phyloP scores from a whole-genome alignment of 2,329 filamentous ascomycete genomes.

The Beauveria pseudobassiana region DNA sequence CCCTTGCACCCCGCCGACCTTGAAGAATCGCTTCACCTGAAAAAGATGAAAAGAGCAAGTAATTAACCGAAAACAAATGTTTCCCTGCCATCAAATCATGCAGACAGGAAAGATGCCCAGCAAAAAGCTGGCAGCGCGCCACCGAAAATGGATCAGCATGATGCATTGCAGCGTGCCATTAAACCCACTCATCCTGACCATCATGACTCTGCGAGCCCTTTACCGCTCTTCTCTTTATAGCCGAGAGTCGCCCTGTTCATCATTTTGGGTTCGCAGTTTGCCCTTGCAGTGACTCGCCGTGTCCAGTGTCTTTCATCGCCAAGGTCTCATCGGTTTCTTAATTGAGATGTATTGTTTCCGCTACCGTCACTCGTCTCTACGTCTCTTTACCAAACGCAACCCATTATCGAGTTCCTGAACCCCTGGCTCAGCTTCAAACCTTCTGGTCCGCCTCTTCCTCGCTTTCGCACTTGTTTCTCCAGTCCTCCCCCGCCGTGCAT shows the following conservation, averaged over 20 bases:
- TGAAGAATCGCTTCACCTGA: no score
- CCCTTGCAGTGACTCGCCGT: not conserved
- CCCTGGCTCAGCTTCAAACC: not conserved
- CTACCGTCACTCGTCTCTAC: no score
- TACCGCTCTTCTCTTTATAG: not conserved
- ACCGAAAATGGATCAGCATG: not conserved
- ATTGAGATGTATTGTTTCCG: not conserved
- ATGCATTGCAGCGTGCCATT: conserved; percentile 1
- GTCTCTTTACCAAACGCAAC: not conserved
- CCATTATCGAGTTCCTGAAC: no score
- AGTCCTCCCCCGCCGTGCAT: no score
- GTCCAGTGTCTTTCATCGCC: not conserved
- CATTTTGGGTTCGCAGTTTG: not conserved
- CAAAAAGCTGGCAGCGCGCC: not conserved
- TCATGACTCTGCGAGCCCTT: not conserved
- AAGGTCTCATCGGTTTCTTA: not conserved
- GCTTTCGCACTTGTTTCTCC: not conserved
- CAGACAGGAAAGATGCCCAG: not conserved
- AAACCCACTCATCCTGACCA: not conserved
- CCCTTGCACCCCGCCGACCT: no score
- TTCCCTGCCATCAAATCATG: no score
- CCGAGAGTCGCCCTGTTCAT: not conserved
- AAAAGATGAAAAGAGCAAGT: no score
- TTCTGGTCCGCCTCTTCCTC: not conserved
- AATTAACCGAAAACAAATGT: no score